These are phyloP conservation scores for Diaporthe aspalathi DNA, from an alignment of 2,329 filamentous ascomycete species.

Conservation along the genomic window DNA sequence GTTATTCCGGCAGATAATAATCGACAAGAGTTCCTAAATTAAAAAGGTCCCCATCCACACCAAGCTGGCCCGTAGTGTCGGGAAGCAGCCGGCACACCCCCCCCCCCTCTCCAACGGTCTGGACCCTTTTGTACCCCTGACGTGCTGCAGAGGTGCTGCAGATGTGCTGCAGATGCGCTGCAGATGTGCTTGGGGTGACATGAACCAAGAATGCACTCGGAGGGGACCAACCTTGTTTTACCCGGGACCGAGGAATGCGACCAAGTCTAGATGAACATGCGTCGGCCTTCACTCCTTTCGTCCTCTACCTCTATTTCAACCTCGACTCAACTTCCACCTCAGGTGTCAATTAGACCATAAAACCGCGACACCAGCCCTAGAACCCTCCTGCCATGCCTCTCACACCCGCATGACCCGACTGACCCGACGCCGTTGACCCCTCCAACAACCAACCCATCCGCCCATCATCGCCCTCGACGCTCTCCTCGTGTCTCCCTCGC, in stretches of 20 bases:
- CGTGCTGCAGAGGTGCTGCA: not conserved
- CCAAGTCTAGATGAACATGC: constrained; percentile 17
- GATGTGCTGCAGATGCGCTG: constrained; percentile 19
- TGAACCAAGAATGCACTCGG: constrained; percentile 11
- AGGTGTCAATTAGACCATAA: not conserved
- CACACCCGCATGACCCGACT: not conserved
- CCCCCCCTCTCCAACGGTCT: constrained; percentile 27
- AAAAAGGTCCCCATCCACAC: not conserved
- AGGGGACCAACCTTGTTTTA: constrained; percentile 4
- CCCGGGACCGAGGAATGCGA: constrained; percentile 5
- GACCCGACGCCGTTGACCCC: not conserved
- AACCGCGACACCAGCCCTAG: not conserved
- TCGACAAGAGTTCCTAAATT: not conserved
- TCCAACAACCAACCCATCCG: not conserved
- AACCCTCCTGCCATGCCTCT: constrained; percentile 25
- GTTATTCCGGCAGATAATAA: too few species aligned
- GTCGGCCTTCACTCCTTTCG: not conserved
- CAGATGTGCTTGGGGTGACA: constrained; percentile 9
- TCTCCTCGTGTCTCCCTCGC: too few species aligned
- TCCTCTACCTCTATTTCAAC: not conserved
- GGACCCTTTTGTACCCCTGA: constrained; percentile 1
- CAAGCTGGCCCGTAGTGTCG: constrained; percentile 18
- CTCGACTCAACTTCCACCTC: not conserved
- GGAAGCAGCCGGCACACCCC: constrained; percentile 28
- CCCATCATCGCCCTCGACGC: not conserved